A percentile compares a stretch with the other conserved stretches of the same genome.
Evolutionary conservation across 2,329 filamentous ascomycete species (phyloP).

Genomic region (Colletotrichum sp.): DNA sequence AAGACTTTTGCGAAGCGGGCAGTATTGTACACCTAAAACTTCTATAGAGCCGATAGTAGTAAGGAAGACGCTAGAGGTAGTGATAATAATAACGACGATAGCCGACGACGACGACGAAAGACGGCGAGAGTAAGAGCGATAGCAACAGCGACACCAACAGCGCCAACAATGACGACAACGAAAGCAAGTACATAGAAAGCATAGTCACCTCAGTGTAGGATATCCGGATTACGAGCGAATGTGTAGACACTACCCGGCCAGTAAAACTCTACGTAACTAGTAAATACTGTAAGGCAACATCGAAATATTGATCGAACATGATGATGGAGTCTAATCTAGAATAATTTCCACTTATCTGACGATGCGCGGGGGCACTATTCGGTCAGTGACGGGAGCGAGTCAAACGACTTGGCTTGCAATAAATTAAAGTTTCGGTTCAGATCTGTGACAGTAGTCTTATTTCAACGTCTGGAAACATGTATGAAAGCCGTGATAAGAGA

Average conservation of each 20-base stretch:
- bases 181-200: neutral
- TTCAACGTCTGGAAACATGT: neutral
- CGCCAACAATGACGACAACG: neutral
- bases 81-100: neutral
- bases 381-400: neutral
- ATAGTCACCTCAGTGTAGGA: neutral
- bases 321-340: neutral
- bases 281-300: neutral
- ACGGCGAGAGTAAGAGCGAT: no score
- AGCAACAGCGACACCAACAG: neutral
- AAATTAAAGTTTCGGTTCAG: neutral
- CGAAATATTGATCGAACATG: rapidly evolving
- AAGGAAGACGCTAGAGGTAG: neutral
- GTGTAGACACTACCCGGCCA: neutral
- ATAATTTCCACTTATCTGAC: neutral
- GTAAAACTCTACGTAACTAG: neutral
- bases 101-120: no score
- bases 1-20: rapidly evolving
- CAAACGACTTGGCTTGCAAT: neutral
- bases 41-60: neutral
- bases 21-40: neutral
- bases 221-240: neutral
- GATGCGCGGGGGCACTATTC: no score
- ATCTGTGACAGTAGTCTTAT: neutral
- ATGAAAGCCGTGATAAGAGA: neutral